Evolutionary conservation across 2,329 filamentous ascomycete species (phyloP), one percentile per base, ranked within the genome.

Genomic region (Paradendryphiella salina): DNA sequence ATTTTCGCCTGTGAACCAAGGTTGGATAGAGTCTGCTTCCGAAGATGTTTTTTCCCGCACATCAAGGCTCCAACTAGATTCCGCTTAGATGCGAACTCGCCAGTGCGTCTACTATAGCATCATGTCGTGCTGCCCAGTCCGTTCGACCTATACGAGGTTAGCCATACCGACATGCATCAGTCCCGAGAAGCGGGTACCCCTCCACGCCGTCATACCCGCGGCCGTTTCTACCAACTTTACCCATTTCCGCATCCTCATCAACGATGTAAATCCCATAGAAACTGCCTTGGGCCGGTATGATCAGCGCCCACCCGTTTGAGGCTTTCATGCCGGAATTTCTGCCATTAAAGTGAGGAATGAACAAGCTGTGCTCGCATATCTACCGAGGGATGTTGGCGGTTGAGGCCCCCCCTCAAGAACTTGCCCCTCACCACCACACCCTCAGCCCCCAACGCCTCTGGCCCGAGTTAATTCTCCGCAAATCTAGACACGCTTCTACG

Each of bases 91-190:
- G 39, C 39, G 39, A 41, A 41, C 39, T 41, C 28, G 50, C 48
- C 48, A 38, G 28, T 50, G 44, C 44, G 46, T 35, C 32, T 50
- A 53, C 57, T 64, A 29, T 51, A 44, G 50, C 38, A 48, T 48
- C 44, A 70, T 70, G 67, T 63, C 60, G 61, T 72, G 67, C 68
- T 70, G 67, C 68, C 69, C 67, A 70, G 66, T 65, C 63, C 55
- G 60, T 59, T 59, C 26, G 47, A 57, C 57, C 42, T 52, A 46
- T 50, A 49, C 46, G 40, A 59, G 41, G 42, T 57, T 61, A 62
- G 60, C 59, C 56, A 63, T 52, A 44, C 33, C 50, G 45, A 44
- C 41, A 34, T 54, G 49, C 54, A 57, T 58, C 48, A 37, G 52
- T 57, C 55, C 63, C 46, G 52, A 50, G 56, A 51, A 60, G 56